phyloP scores from a whole-genome alignment of 352 stramenopile species.

The Phytophthora quininea region DNA sequence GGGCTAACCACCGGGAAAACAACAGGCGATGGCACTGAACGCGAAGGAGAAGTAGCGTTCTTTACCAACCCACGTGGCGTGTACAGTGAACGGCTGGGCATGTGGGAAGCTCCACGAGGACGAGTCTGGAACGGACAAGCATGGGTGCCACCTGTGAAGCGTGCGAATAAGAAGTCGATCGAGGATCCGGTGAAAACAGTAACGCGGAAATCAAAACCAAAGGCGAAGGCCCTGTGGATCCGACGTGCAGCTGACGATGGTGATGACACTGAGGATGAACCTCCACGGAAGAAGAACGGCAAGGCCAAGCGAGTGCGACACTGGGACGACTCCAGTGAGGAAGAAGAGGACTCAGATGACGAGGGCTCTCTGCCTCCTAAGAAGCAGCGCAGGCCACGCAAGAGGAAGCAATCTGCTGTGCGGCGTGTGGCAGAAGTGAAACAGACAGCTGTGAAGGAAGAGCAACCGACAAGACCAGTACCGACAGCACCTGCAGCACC shows the following conservation, averaged over 20 bases:
- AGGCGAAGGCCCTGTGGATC: not conserved
- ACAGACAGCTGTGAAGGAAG: too few species aligned
- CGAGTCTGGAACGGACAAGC: not conserved
- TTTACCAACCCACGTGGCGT: not conserved
- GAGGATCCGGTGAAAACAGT: too few species aligned
- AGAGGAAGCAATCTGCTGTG: not conserved
- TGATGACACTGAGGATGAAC: too few species aligned
- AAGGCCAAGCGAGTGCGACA: too few species aligned
- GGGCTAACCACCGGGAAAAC: too few species aligned
- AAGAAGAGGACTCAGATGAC: not conserved
- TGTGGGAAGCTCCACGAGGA: not conserved
- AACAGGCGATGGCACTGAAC: not conserved
- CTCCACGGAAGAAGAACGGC: too few species aligned
- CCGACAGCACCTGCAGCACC: too few species aligned
- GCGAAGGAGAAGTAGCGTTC: not conserved
- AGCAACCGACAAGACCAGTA: too few species aligned
- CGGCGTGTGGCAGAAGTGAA: too few species aligned
- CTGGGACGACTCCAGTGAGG: not conserved
- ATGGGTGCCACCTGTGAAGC: not conserved
- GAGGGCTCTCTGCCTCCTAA: not conserved
- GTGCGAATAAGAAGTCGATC: too few species aligned
- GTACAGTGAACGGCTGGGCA: not conserved
- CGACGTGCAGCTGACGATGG: not conserved
- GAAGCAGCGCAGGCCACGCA: not conserved
- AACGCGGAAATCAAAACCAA: not conserved